Conservation (phyloP, 768 basidiomycete species). For the Rubroboletus pulcherrimus region DNA sequence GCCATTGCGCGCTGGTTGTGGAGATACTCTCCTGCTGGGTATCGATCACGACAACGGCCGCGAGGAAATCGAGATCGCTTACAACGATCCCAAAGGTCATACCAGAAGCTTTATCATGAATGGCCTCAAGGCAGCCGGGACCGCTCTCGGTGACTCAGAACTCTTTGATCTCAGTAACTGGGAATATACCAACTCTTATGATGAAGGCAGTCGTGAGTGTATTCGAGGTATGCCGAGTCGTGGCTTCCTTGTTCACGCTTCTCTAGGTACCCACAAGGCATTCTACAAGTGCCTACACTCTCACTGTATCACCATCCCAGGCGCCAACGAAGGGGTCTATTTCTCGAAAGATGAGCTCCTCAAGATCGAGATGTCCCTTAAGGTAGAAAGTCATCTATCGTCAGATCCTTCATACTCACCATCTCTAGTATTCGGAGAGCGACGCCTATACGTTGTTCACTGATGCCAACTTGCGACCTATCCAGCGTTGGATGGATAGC, state of each 20-base stretch:
- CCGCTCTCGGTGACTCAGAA: slow-evolving; percentile 60
- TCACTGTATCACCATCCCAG: slow-evolving; percentile 56
- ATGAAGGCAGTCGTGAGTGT: slow-evolving; percentile 48
- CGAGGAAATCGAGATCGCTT: slow-evolving; percentile 74
- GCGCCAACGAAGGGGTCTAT: slow-evolving; percentile 38
- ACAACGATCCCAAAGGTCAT: slow-evolving; percentile 75
- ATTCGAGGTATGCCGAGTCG: background rate
- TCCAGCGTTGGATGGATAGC: slow-evolving; percentile 83
- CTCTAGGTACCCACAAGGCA: slow-evolving; percentile 75
- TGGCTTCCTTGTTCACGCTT: background rate
- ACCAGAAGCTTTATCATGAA: slow-evolving; percentile 84
- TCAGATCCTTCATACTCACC: background rate
- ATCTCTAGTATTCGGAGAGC: slow-evolving; percentile 66
- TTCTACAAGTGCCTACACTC: slow-evolving; percentile 66
- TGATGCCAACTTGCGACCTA: slow-evolving; percentile 71
- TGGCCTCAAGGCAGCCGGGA: slow-evolving; percentile 67
- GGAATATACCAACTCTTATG: slow-evolving; percentile 65
- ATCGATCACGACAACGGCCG: slow-evolving; percentile 79
- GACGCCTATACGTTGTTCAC: slow-evolving; percentile 72
- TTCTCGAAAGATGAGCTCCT: slow-evolving; percentile 75
- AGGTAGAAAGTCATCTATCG: slow-evolving; percentile 48
- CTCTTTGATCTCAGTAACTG: slow-evolving; percentile 67
- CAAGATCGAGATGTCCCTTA: slow-evolving; percentile 83
- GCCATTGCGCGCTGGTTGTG: slow-evolving; percentile 68
- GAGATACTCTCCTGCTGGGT: slow-evolving; percentile 87